Evolutionary conservation across 441 rosid species (phyloP).

Genomic region (Corymbia calophylla): DNA sequence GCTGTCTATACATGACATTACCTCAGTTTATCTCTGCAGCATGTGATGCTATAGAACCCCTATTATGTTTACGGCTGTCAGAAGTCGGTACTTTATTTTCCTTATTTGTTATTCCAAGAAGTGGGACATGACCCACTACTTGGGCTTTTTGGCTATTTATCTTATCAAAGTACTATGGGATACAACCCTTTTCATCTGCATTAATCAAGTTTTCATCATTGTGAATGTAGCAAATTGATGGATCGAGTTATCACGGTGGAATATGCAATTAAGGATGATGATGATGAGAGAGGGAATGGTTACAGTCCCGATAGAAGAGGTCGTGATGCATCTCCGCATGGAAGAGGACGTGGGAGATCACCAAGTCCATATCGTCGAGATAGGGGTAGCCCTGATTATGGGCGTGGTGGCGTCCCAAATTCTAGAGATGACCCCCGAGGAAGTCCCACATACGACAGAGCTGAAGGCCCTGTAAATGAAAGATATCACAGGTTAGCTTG

Average conservation of each 20-base stretch:
- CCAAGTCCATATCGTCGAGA: slow-evolving; percentile 81
- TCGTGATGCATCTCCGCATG: slow-evolving; percentile 63
- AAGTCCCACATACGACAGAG: slow-evolving; percentile 36
- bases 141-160: not conserved
- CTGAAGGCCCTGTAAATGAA: slow-evolving; percentile 51
- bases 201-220: not conserved
- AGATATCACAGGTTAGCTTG: slow-evolving; percentile 41
- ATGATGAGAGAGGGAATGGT: slow-evolving; percentile 54
- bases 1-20: not conserved
- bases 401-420: slow-evolving; percentile 47
- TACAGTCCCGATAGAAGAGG: slow-evolving; percentile 62
- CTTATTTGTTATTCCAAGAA: not conserved
- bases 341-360: slow-evolving; percentile 55
- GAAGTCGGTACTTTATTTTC: not conserved
- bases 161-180: not conserved
- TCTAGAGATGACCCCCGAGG: slow-evolving; percentile 27
- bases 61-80: not conserved
- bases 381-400: slow-evolving; percentile 88
- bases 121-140: not conserved
- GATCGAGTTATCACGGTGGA: slow-evolving; percentile 92
- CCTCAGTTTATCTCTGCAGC: not conserved
- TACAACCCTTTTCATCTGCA: not conserved
- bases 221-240: slow-evolving; percentile 65
- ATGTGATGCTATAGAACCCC: not conserved
- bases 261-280: slow-evolving; percentile 88